A percentile compares a stretch with the other conserved stretches of the same genome.
Conservation (phyloP, 108 stramenopile genomes). For the Tribonema minus region DNA sequence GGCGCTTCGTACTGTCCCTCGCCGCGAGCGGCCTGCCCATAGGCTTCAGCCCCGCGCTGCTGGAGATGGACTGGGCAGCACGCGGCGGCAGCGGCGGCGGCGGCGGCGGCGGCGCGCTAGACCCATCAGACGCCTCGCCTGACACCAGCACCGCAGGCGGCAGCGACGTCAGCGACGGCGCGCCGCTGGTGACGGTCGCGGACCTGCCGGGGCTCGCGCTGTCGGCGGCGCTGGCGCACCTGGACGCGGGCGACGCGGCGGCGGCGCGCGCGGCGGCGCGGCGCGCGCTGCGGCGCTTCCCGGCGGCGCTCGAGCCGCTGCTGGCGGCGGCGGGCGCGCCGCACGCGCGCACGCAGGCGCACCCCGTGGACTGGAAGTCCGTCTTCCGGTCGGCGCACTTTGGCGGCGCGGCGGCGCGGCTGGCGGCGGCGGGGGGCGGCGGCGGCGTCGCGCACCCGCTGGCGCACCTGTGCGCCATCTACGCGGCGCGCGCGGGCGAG, state of each 20-base stretch:
- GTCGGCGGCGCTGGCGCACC: constrained; percentile 19
- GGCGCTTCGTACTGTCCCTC: background rate
- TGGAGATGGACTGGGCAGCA: background rate
- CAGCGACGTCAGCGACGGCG: background rate
- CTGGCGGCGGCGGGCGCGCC: background rate
- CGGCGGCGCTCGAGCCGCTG: constrained; percentile 38
- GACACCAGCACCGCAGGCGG: background rate
- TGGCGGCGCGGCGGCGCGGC: background rate
- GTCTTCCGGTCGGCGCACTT: constrained; percentile 35
- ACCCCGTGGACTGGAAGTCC: constrained; percentile 33
- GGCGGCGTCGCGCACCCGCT: too few relatives aligned
- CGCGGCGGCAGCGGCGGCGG: background rate
- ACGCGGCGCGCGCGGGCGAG: constrained; percentile 18
- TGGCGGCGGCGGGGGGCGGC: background rate
- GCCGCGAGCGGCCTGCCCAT: background rate
- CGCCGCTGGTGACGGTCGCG: constrained; percentile 6
- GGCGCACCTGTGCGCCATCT: constrained; percentile 3
- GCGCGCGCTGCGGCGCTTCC: constrained; percentile 36
- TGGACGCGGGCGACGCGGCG: constrained; percentile 3
- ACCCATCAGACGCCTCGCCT: background rate
- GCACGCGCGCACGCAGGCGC: background rate
- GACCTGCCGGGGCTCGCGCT: constrained; percentile 39
- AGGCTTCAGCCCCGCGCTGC: background rate
- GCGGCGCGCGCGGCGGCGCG: constrained; percentile 20
- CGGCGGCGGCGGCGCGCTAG: background rate